These are phyloP conservation scores for Jatropha multifida DNA, from an alignment of 441 rosid species.

Conservation along the genomic window DNA sequence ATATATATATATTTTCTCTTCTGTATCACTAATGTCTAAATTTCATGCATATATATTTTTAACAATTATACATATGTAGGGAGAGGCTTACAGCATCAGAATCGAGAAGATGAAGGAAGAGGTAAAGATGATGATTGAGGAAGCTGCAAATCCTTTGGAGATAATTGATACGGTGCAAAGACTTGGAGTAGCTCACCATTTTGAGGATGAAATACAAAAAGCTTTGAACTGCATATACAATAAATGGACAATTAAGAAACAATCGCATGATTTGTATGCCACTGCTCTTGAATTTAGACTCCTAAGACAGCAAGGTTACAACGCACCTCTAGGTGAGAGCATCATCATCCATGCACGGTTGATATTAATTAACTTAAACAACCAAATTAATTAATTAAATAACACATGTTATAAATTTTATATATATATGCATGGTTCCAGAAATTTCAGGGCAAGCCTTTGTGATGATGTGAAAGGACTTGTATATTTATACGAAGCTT, in stretches of 20 bases:
- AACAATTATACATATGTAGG: neutral
- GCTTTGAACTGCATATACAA: neutral
- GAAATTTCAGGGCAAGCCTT: conserved; percentile 21
- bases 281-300: conserved; percentile 27
- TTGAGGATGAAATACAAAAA: conserved; percentile 9
- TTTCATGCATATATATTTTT: too few relatives aligned
- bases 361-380: neutral
- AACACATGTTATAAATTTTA: too few relatives aligned
- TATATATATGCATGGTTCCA: conserved; percentile 3
- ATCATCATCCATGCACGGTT: too few relatives aligned
- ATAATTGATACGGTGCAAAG: conserved; percentile 27
- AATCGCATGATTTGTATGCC: neutral
- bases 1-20: neutral
- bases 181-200: conserved; percentile 28
- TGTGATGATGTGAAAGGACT: conserved; percentile 17
- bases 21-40: too few relatives aligned
- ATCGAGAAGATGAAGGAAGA: neutral
- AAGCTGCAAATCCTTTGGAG: neutral
- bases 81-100: neutral
- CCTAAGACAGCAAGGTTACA: conserved; percentile 25
- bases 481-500: conserved; percentile 31
- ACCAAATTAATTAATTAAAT: neutral
- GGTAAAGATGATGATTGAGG: neutral
- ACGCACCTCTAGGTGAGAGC: conserved; percentile 22
- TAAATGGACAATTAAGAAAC: neutral